Conservation (phyloP, 768 basidiomycete species). For the Steccherinum ochraceum region DNA sequence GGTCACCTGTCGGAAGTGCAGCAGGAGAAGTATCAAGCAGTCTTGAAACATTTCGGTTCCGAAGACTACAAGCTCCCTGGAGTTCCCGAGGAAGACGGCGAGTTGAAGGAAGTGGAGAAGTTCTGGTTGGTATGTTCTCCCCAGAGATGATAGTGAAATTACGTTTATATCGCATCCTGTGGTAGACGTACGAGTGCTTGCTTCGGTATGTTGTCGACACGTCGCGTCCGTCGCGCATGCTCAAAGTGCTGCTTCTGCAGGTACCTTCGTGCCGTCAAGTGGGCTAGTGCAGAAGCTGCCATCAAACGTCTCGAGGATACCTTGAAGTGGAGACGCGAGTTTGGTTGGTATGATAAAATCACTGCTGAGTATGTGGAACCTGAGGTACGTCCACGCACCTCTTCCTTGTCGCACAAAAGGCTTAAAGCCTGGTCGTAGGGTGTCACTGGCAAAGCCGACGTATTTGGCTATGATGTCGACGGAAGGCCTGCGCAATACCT, state of each 20-base stretch:
- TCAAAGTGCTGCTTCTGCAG: constrained; percentile 25
- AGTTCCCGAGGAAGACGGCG: constrained; percentile 29
- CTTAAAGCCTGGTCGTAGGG: constrained; percentile 34
- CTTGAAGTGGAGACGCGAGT: constrained; percentile 76
- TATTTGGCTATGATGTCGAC: constrained; percentile 67
- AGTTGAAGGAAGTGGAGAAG: constrained; percentile 58
- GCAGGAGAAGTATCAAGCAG: constrained; percentile 42
- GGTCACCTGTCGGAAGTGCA: constrained; percentile 36
- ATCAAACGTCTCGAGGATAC: constrained; percentile 68
- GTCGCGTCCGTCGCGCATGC: too few species aligned
- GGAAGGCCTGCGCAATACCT: constrained; percentile 69
- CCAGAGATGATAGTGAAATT: too few species aligned
- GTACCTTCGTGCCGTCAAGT: constrained; percentile 75
- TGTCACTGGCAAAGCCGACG: constrained; percentile 74
- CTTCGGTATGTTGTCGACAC: constrained; percentile 37
- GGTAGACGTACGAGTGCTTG: constrained; percentile 63
- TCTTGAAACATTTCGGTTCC: constrained; percentile 55
- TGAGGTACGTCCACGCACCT: constrained; percentile 47
- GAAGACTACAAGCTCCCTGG: constrained; percentile 46
- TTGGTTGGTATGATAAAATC: constrained; percentile 59
- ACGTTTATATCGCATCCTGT: too few species aligned
- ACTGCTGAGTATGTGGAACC: constrained; percentile 61
- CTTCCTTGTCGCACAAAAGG: neutral
- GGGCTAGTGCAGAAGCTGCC: constrained; percentile 46
- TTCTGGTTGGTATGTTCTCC: constrained; percentile 65